Base-by-base conservation (phyloP, 2,329 filamentous ascomycete species). In the Dryadomyces quercus-mongolicae region DNA sequence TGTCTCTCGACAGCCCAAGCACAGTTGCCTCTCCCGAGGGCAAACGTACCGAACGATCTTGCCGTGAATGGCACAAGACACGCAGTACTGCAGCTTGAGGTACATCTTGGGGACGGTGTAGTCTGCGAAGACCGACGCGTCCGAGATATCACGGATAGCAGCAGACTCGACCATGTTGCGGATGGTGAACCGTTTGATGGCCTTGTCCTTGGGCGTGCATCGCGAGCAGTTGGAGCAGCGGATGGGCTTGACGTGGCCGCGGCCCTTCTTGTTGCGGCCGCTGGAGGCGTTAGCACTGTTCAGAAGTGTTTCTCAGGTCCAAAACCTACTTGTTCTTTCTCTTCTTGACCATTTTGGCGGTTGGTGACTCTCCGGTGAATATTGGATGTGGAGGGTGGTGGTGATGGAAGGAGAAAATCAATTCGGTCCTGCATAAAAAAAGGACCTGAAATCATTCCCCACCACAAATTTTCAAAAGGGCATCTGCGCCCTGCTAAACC, bases 101-200 rank as follows among this genome's bases (percentile, higher is more conserved):
- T 98, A 98, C 94, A 98, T 98, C 88, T 98, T 98, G 78, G 93
- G 93, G 71, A 98, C 92, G 67, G 90, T 91, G 84, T 98, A 98
- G 81, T 98, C 93, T 70, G 87, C 76, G 80, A 97, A 98, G 77
- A 98, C 93, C 70, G 93, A 97, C 71, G 94, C 93, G 75, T 98
- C 93, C 65, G 91, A 96, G 80, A 98, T 98, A 89, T 98, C 93
- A 97, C 94, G 93, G 75, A 98, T 97, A 71, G 93, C 93, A 71
- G 94, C 93, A 70, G 91, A 96, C 81, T 98, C 93, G 66, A 98
- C 93, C 93, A 98, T 98, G 87, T 98, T 97, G 75, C 93, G 87
- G 83, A 98, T 82, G 79, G 93, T 98, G 84, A 98, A 98, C 79
- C 93, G 85, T 90, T 98, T 98, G 84, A 98, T 97, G 66, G 94